Base-by-base conservation (phyloP, 1,139 yeast species). In the Zygosaccharomyces sapae region DNA sequence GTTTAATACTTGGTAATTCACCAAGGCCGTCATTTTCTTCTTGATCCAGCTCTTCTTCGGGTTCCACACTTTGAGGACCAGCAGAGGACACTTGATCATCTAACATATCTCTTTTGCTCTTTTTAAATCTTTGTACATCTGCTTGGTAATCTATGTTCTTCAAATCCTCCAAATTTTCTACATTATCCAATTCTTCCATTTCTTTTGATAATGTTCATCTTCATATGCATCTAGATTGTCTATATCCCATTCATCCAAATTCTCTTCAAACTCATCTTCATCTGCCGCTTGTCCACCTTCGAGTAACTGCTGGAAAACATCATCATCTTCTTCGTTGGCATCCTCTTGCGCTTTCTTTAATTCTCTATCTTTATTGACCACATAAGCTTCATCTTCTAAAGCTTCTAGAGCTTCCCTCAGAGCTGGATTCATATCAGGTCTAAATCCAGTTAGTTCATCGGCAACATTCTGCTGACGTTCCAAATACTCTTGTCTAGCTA, bases 361-460 rank as follows among this genome's bases (percentile, higher is more conserved):
- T 3, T 47, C 62, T 5, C 61, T 48, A 10, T 67, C 75, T 3
- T 66, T 75, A 52, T 74, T 78, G 38, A 78, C 86, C 16, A 89
- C 81, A 62, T 86, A 92, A 8, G 88, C 97, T 55, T 92, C 98
- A 63, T 92, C 97, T 39, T 94, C 97, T 48, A 92, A 74, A 0
- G 98, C 98, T 61, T 85, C 96, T 54, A 92, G 70, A 1, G 86
- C 95, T 68, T 92, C 97, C 60, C 97, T 74, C 51, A 92, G 73
- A 41, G 87, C 81, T 0, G 97, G 96, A 62, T 92, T 96, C 85
- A 92, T 76, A 58, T 92, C 87, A 0, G 98, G 98, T 64, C 86
- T 83, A 66, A 92, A 86, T 1, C 97, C 97, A 31, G 79, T 75
- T 49, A 94, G 79, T 43, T 83, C 94, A 59, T 82, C 89, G 1